These are phyloP conservation scores for Coniferiporia sulphurascens DNA, from an alignment of 1,284 basidiomycete species.

Conservation along the genomic window DNA sequence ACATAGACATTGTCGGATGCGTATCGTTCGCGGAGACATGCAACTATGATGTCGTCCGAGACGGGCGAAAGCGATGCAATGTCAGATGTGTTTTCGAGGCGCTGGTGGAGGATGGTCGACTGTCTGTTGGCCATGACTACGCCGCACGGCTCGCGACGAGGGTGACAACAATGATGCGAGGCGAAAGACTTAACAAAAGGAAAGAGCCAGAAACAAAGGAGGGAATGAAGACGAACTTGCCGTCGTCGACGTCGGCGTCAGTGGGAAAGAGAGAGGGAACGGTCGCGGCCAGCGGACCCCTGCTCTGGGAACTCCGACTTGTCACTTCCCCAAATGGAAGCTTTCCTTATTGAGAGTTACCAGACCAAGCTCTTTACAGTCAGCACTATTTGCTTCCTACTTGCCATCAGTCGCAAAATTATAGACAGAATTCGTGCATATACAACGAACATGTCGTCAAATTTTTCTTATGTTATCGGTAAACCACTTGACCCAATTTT, in stretches of 20 bases:
- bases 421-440: too few species aligned
- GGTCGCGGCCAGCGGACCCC: not conserved
- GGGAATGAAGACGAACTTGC: constrained; percentile 7
- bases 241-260: constrained; percentile 4
- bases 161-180: constrained; percentile 1
- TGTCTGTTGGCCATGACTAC: constrained; percentile 15
- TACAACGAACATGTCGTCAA: too few species aligned
- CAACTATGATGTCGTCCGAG: constrained; percentile 75
- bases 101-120: constrained; percentile 40
- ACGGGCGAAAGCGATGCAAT: constrained; percentile 54
- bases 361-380: not conserved
- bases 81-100: constrained; percentile 64
- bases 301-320: not conserved
- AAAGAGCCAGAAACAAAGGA: constrained; percentile 8
- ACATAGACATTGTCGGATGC: constrained; percentile 83
- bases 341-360: not conserved
- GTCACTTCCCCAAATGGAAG: constrained; percentile 10
- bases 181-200: not conserved
- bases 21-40: constrained; percentile 83
- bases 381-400: too few species aligned
- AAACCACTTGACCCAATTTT: constrained; percentile 8
- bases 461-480: constrained; percentile 38
- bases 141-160: not conserved
- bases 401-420: too few species aligned
- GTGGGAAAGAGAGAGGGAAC: constrained; percentile 4